Base-by-base conservation (phyloP, 2,329 filamentous ascomycete genomes). In the Cladorrhinum sp. region DNA sequence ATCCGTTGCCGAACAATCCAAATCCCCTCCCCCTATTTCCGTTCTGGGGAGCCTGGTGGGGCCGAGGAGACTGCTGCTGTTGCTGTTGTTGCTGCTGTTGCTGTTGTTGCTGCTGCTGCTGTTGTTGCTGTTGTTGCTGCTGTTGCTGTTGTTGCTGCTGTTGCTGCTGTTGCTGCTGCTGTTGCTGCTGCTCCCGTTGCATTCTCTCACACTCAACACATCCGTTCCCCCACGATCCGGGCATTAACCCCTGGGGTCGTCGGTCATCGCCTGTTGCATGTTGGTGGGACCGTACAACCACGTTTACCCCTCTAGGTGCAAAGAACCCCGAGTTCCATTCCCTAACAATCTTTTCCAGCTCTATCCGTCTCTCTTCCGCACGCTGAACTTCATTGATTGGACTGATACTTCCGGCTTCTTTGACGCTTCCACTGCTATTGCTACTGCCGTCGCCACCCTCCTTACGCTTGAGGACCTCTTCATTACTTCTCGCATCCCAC, bases 261-360 rank as follows among this genome's bases (percentile, higher is more conserved):
- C 41, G 16, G 22, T 48, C 53, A 18, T 49, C 53, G 1, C 23
- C 38, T 23, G 18, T 45, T 2, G n/a, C 10, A 45, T 45, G 41
- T n/a, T 18, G n/a, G 20, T 45, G 38, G 25, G 23, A 36, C 2
- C 29, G n/a, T 12, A 55, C 52, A n/a, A 45, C 29, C 32, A 56
- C 53, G 16, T 22, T 48, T 9, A 56, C 53, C 10, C 53, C 53
- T 25, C 83, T 74, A 1, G 80, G 81, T 1, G 66, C 71, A 60
- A 86, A 86, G 70, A 86, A 85, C 3, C 78, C 77, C 2, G 77
- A 74, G 64, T 86, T 86, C 83, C 84, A 86, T 65, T 85, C 79
- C 50, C 73, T 68, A 1, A 83, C 73, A 0, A 78, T 79, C 36
- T 45, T 56, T 38, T 49, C 53, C 38, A 1, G 71, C 71, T 18